Base-by-base conservation (phyloP, 352 stramenopile species). In the Phytophthora tentaculata region DNA sequence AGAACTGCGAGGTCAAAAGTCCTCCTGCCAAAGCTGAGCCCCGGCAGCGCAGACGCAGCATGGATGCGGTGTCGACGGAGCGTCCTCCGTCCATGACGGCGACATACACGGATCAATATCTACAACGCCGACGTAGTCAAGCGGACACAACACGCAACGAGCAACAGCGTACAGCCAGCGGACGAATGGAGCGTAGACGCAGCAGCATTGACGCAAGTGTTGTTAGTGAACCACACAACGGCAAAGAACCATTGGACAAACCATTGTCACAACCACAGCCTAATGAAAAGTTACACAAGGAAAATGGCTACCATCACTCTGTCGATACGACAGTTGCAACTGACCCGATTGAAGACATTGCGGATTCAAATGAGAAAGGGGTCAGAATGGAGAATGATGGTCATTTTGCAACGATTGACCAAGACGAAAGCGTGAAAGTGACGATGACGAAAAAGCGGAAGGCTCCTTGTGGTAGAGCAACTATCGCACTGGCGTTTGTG, bases 401-500 rank as follows among this genome's bases (percentile, higher is more conserved):
- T 58, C 23, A 22, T 20, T 51, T 41, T 47, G 32, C 19, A 55
- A 20, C 23, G 20, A 64, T 50, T 54, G 32, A 49, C 6, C 56
- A 32, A 51, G 50, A 62, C 16, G 20, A 58, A 22, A 56, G 41
- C 44, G 16, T 26, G 43, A 63, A 51, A 67, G 28, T 39, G 54
- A 56, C 22, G 7, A 67, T 57, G 56, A 44, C 49, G 43, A 67
- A 71, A 56, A 74, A 74, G 50, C 60, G 67, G 35, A 64, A 48
- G 47, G 64, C 63, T 66, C 28, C 56, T 57, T 48, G 61, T 23
- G 26, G 75, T 35, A 64, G 56, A 53, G 61, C 35, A 8, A 43
- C 37, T 3, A 32, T 62, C 16, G 52, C 49, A n/a, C 43, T 71
- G 35, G 50, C 49, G 49, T 28, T 63, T 13, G 19, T 64, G 17